Evolutionary conservation across 2,329 filamentous ascomycete genomes (phyloP).

Genomic region (Phaeomoniella chlamydospora): DNA sequence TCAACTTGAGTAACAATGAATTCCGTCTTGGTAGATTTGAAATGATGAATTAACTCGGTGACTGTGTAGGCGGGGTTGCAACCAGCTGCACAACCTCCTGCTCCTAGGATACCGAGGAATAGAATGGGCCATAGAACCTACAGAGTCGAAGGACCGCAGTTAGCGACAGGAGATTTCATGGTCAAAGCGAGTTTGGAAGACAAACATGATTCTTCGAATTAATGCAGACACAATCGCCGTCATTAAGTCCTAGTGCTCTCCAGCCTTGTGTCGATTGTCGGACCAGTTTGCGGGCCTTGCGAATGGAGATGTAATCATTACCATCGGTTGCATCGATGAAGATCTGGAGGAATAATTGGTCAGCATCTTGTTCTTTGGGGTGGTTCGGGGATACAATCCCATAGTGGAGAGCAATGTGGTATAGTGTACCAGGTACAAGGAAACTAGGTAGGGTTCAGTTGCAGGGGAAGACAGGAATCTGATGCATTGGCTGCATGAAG

Average conservation of each 20-base stretch:
- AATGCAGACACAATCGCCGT: constrained; percentile 27
- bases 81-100: constrained; percentile 32
- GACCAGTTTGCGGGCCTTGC: constrained; percentile 19
- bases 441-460: too few species aligned
- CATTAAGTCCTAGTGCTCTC: constrained; percentile 19
- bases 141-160: constrained; percentile 3
- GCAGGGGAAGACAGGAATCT: too few species aligned
- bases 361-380: too few species aligned
- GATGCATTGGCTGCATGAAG: too few species aligned
- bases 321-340: constrained; percentile 27
- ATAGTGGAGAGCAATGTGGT: too few species aligned
- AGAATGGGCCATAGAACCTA: constrained; percentile 23
- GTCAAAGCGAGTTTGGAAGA: constrained; percentile 11
- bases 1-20: constrained; percentile 59
- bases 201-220: constrained; percentile 27
- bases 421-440: too few species aligned
- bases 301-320: constrained; percentile 19
- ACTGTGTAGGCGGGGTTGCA: constrained; percentile 57
- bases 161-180: constrained; percentile 8
- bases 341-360: too few species aligned
- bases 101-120: constrained; percentile 24
- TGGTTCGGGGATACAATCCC: too few species aligned
- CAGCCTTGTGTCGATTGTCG: constrained; percentile 25
- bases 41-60: constrained; percentile 55
- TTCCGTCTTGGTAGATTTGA: constrained; percentile 53